These are phyloP conservation scores for Trichoderma sp. DNA, from an alignment of 2,329 filamentous ascomycete species.

Conservation along the genomic window DNA sequence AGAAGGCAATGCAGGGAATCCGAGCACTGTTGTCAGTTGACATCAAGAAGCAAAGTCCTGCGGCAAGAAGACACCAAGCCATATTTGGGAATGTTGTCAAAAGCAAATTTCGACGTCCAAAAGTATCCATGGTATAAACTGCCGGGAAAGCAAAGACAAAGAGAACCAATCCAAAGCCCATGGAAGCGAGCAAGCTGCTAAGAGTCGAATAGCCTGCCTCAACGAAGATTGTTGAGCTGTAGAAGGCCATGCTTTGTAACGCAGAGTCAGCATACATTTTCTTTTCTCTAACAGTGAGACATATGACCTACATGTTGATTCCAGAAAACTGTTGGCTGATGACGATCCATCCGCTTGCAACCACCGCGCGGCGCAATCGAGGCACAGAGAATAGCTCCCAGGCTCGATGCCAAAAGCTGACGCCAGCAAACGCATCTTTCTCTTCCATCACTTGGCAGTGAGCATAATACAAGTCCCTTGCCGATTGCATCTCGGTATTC, in stretches of 20 bases:
- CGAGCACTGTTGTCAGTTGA: conserved; percentile 45
- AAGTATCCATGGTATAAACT: conserved; percentile 58
- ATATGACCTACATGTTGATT: conserved; percentile 33
- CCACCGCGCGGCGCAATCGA: conserved; percentile 49
- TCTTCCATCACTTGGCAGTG: conserved; percentile 43
- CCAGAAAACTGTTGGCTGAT: conserved; percentile 41
- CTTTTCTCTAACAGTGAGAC: too few species aligned
- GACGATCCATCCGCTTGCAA: conserved; percentile 39
- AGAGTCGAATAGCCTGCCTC: conserved; percentile 48
- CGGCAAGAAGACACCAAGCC: conserved; percentile 38
- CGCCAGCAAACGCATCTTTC: conserved; percentile 41
- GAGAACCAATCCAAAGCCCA: conserved; percentile 58
- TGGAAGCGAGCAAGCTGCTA: conserved; percentile 53
- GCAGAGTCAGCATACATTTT: conserved; percentile 25
- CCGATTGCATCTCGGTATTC: conserved; percentile 61
- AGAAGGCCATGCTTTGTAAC: conserved; percentile 49
- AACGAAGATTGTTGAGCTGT: conserved; percentile 54
- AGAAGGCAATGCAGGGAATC: conserved; percentile 52
- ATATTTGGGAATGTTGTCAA: conserved; percentile 40
- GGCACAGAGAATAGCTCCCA: conserved; percentile 54
- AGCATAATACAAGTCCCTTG: conserved; percentile 61
- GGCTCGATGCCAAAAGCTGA: conserved; percentile 44
- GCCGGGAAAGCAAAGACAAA: conserved; percentile 59
- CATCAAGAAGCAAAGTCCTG: conserved; percentile 54
- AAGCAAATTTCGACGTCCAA: conserved; percentile 53